Percentiles rank a stretch among this genome's conserved stretches.
Evolutionary conservation across 1,284 basidiomycete genomes (phyloP).

Genomic region (Afroboletus lepidellus): DNA sequence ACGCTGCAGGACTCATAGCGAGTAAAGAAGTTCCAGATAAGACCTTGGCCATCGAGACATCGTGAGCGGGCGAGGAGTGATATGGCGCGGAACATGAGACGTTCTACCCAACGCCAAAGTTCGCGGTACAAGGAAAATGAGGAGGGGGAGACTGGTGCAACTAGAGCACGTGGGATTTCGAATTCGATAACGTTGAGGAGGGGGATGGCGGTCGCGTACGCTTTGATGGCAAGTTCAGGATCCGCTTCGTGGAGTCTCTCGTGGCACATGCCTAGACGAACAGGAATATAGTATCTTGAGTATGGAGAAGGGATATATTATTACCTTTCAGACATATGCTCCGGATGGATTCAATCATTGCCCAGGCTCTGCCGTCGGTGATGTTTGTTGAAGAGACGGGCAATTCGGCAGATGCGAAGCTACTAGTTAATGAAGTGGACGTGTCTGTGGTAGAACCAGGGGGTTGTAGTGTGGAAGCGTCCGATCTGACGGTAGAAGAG

Average conservation of each 20-base stretch:
- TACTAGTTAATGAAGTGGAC: constrained; percentile 50
- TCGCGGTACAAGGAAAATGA: constrained; percentile 67
- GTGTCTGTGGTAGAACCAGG: constrained; percentile 36
- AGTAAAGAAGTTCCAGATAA: constrained; percentile 58
- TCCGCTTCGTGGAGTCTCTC: constrained; percentile 51
- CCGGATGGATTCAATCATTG: constrained; percentile 60
- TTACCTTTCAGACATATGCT: constrained; percentile 70
- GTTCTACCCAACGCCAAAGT: constrained; percentile 78
- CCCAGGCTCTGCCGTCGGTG: constrained; percentile 64
- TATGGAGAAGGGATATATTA: constrained; percentile 6
- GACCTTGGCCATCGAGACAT: constrained; percentile 39
- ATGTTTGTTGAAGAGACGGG: constrained; percentile 47
- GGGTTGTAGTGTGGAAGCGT: constrained; percentile 38
- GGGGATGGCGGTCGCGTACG: constrained; percentile 55
- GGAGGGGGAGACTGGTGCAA: constrained; percentile 39
- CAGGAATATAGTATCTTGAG: background rate
- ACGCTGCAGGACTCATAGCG: constrained; percentile 62
- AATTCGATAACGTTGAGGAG: constrained; percentile 51
- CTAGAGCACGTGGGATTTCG: constrained; percentile 44
- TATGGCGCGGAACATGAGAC: constrained; percentile 67
- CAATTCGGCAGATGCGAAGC: constrained; percentile 43
- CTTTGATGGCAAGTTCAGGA: constrained; percentile 46
- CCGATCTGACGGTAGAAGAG: constrained; percentile 44
- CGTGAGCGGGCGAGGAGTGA: constrained; percentile 52
- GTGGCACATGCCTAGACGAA: constrained; percentile 46